Evolutionary conservation across 768 basidiomycete genomes (phyloP).

Genomic region (Leccinum subgranulosum): DNA sequence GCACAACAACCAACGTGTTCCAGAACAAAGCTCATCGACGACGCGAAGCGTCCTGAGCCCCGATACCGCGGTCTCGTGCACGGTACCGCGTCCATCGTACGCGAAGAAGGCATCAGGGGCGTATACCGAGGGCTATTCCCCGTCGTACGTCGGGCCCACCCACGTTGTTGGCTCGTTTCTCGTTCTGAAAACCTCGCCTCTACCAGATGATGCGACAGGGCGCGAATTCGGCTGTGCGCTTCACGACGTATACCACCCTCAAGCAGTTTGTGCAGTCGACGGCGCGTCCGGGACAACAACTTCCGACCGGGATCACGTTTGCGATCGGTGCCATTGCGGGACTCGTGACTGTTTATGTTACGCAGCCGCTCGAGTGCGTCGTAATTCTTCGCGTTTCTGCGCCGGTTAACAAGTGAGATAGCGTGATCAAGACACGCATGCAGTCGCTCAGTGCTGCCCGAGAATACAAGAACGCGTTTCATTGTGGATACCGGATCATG

Average conservation of each 20-base stretch:
- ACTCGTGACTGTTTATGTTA: conserved; percentile 89
- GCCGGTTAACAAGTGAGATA: conserved; percentile 28
- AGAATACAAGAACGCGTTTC: conserved; percentile 91
- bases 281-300: conserved; percentile 73
- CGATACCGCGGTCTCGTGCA: conserved; percentile 86
- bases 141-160: conserved; percentile 56
- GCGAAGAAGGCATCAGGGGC: conserved; percentile 79
- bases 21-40: conserved; percentile 97
- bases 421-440: conserved; percentile 98
- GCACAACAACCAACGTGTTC: not conserved
- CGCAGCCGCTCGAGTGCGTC: conserved; percentile 78
- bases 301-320: conserved; percentile 89
- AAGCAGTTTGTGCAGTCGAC: conserved; percentile 91
- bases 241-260: conserved; percentile 91
- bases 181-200: not conserved
- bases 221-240: conserved; percentile 94
- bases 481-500: conserved; percentile 92
- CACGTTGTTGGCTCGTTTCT: not conserved
- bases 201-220: conserved; percentile 94
- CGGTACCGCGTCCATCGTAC: conserved; percentile 76
- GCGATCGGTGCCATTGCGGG: conserved; percentile 93
- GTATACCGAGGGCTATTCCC: conserved; percentile 92
- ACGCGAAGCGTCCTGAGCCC: conserved; percentile 81
- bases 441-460: conserved; percentile 80
- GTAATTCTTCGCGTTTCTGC: not conserved